Evolutionary conservation across 108 stramenopile species (phyloP).

Genomic region (Fragilariopsis cylindrus): DNA sequence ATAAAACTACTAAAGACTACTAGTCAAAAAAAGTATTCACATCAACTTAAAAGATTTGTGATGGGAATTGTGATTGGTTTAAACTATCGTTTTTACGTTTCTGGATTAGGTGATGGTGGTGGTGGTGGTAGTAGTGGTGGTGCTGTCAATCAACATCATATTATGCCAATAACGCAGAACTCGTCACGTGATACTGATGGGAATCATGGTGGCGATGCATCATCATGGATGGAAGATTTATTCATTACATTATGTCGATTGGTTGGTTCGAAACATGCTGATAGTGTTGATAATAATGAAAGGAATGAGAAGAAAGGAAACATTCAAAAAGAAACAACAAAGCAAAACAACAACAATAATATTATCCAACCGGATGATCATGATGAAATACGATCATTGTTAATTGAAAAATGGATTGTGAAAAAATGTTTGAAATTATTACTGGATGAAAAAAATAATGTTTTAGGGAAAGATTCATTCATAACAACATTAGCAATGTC

Average conservation of each 20-base stretch:
- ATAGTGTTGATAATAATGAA: neutral
- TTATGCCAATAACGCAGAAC: no score
- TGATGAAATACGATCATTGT: constrained; percentile 5
- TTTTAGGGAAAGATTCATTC: neutral
- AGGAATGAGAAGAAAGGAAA: neutral
- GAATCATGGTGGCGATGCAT: no score
- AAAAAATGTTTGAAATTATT: neutral
- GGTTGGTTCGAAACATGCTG: constrained; percentile 11
- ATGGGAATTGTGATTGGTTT: constrained; percentile 8
- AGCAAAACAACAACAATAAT: neutral
- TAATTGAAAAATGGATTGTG: neutral
- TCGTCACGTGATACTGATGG: no score
- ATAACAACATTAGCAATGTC: constrained; percentile 2
- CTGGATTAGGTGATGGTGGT: no score
- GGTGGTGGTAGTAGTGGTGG: no score
- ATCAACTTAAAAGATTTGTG: neutral
- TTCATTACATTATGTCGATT: constrained; percentile 7
- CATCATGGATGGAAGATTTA: constrained; percentile 11
- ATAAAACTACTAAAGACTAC: neutral
- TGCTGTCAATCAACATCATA: no score
- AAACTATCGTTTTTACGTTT: neutral
- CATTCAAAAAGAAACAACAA: neutral
- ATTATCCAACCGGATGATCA: neutral
- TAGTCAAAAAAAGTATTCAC: neutral
- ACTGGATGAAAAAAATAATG: neutral